These are phyloP conservation scores for Pichia thaimueangensis DNA, from an alignment of 805 yeast species.

Conservation along the genomic window DNA sequence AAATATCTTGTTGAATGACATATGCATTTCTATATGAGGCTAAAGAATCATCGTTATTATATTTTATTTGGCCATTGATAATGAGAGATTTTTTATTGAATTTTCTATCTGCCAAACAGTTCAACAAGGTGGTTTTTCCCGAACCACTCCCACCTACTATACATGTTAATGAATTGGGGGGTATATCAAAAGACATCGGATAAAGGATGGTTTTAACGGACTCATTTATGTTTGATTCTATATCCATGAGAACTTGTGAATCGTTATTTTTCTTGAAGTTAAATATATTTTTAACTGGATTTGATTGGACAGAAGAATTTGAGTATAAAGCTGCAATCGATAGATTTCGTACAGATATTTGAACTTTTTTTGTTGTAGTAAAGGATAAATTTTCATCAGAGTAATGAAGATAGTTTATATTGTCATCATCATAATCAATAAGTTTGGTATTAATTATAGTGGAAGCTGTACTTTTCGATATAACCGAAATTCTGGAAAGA, in stretches of 20 bases:
- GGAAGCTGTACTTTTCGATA: too few species aligned
- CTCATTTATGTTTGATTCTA: constrained; percentile 19
- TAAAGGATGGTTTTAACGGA: constrained; percentile 35
- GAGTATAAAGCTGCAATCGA: constrained; percentile 17
- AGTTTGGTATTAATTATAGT: not conserved
- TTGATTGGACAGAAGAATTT: too few species aligned
- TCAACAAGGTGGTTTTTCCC: constrained; percentile 77
- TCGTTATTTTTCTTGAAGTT: too few species aligned
- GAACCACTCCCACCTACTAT: constrained; percentile 86
- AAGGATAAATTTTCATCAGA: constrained; percentile 17
- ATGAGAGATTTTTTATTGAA: constrained; percentile 27
- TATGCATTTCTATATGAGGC: constrained; percentile 44
- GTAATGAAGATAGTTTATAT: not conserved
- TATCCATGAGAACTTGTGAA: constrained; percentile 15
- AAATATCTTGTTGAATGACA: constrained; percentile 68
- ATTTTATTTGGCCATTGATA: constrained; percentile 35
- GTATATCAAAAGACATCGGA: constrained; percentile 52
- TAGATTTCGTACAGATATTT: constrained; percentile 22
- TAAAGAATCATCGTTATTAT: constrained; percentile 33
- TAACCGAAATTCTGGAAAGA: too few species aligned
- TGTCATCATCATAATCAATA: not conserved
- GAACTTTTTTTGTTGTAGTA: constrained; percentile 23
- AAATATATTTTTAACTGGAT: not conserved
- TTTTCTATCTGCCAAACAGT: constrained; percentile 51
- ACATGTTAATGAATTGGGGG: constrained; percentile 61